Conservation (phyloP, 805 yeast genomes). For the Sugiyamaella valdiviana region DNA sequence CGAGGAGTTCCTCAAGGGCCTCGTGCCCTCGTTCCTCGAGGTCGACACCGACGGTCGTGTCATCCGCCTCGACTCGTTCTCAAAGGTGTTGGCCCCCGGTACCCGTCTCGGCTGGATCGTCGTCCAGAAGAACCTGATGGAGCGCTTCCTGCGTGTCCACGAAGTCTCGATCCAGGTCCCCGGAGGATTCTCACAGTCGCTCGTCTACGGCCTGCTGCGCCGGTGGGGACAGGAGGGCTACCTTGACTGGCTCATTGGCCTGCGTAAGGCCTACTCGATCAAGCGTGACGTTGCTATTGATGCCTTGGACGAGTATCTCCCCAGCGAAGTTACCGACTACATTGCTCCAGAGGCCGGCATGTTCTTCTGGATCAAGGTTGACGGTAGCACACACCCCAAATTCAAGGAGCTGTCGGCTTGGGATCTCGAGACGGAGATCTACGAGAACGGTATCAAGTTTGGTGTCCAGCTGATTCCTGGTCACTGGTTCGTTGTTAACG, state of each 20-base stretch:
- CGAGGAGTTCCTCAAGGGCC: conserved; percentile 56
- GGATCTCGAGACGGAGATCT: conserved; percentile 31
- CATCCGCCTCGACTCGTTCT: conserved; percentile 79
- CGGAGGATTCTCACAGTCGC: conserved; percentile 71
- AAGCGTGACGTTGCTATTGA: conserved; percentile 86
- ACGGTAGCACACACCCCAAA: conserved; percentile 46
- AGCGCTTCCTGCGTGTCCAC: conserved; percentile 61
- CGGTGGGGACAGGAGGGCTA: conserved; percentile 91
- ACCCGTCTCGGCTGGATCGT: conserved; percentile 84
- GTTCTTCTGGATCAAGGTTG: conserved; percentile 48
- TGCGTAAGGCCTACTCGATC: conserved; percentile 66
- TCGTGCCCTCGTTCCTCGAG: conserved; percentile 70
- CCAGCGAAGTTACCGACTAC: conserved; percentile 33
- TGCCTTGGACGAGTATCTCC: conserved; percentile 56
- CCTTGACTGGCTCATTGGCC: conserved; percentile 80
- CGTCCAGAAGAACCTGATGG: conserved; percentile 58
- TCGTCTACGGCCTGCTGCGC: conserved; percentile 62
- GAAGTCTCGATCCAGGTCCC: conserved; percentile 80
- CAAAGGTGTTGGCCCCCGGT: conserved; percentile 91
- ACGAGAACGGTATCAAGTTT: conserved; percentile 28
- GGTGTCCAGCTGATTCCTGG: conserved; percentile 38
- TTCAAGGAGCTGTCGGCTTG: conserved; percentile 28
- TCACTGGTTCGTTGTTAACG: conserved; percentile 34
- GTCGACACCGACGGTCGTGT: conserved; percentile 86
- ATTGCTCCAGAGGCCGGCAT: conserved; percentile 47